phyloP scores from a whole-genome alignment of 495 filamentous ascomycete genomes.

The Jackrogersella multiformis region DNA sequence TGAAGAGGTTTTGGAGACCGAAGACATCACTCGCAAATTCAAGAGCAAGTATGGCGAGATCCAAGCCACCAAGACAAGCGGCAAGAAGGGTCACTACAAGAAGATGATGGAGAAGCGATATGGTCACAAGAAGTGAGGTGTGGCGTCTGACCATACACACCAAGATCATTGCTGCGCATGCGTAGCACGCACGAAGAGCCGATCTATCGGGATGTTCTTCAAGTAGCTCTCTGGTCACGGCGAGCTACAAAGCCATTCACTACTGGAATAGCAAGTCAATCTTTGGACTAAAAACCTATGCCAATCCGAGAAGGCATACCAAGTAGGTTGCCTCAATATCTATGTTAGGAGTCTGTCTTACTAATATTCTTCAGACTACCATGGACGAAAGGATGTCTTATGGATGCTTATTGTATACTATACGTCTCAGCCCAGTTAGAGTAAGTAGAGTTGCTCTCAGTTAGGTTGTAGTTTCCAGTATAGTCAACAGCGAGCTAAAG shows the following conservation, averaged over 20 bases:
- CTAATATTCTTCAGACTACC: not conserved
- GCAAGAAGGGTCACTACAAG: conserved; percentile 48
- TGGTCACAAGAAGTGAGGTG: conserved; percentile 37
- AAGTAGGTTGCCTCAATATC: too few relatives aligned
- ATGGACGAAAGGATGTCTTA: not conserved
- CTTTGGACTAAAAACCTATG: not conserved
- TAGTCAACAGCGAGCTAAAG: not conserved
- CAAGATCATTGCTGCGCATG: not conserved
- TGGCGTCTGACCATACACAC: not conserved
- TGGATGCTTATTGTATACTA: not conserved
- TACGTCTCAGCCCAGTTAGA: not conserved
- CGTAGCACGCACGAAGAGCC: conserved; percentile 1
- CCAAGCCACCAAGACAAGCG: conserved; percentile 42
- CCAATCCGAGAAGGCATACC: too few relatives aligned
- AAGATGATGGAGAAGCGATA: conserved; percentile 48
- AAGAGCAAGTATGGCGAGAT: conserved; percentile 50
- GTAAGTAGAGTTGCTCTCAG: not conserved
- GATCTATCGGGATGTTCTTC: too few relatives aligned
- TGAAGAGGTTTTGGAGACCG: conserved; percentile 80
- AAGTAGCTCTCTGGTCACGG: too few relatives aligned
- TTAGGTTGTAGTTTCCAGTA: not conserved
- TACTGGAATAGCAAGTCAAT: too few relatives aligned
- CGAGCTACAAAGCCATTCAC: too few relatives aligned
- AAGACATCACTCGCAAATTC: conserved; percentile 50
- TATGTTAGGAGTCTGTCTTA: too few relatives aligned